These are phyloP conservation scores for Onygenales sp. DNA, from an alignment of 2,329 filamentous ascomycete species.

Conservation along the genomic window DNA sequence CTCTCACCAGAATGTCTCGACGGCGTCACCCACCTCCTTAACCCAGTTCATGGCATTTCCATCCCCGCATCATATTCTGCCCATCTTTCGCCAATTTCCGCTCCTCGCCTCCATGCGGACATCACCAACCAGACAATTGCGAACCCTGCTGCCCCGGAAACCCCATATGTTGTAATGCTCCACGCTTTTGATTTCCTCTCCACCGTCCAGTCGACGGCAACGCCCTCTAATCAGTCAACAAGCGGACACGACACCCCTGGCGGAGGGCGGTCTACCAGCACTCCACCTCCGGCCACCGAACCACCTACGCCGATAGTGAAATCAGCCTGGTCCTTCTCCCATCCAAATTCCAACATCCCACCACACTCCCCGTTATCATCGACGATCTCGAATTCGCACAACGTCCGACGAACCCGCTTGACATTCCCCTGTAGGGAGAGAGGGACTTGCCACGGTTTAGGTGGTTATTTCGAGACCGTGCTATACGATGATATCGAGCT, in stretches of 20 bases:
- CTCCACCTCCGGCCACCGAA: constrained; percentile 21
- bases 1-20: constrained; percentile 93
- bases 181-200: constrained; percentile 83
- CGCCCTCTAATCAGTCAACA: neutral
- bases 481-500: constrained; percentile 79
- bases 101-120: constrained; percentile 76
- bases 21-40: constrained; percentile 85
- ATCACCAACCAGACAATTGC: constrained; percentile 53
- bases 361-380: constrained; percentile 21
- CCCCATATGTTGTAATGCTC: constrained; percentile 89
- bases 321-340: constrained; percentile 37
- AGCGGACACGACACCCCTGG: constrained; percentile 4
- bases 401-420: constrained; percentile 67
- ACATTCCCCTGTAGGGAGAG: constrained; percentile 69
- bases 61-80: constrained; percentile 92
- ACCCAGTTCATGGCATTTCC: constrained; percentile 72
- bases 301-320: constrained; percentile 29
- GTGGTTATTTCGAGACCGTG: constrained; percentile 94
- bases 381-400: constrained; percentile 76
- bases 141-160: constrained; percentile 70
- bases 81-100: constrained; percentile 82
- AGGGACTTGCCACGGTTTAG: constrained; percentile 82
- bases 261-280: constrained; percentile 16
- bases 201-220: constrained; percentile 26
- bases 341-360: constrained; percentile 31